These are phyloP conservation scores for Hawksworthiomyces lignivorus DNA, from an alignment of 2,329 filamentous ascomycete genomes.

Conservation along the genomic window DNA sequence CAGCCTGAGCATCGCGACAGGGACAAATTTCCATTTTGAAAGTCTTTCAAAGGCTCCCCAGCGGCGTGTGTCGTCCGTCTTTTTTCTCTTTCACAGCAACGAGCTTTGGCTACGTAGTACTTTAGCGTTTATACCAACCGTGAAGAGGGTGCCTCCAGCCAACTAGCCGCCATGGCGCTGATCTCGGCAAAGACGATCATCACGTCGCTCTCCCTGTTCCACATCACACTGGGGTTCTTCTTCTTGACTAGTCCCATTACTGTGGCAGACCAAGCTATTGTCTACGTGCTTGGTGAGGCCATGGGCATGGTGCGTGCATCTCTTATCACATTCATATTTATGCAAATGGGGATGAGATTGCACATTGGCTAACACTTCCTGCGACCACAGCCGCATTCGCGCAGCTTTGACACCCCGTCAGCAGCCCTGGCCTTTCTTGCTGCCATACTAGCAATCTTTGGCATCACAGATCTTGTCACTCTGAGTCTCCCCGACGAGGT, in stretches of 20 bases:
- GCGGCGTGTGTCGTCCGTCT: no score
- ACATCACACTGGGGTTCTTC: constrained; percentile 76
- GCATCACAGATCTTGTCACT: constrained; percentile 56
- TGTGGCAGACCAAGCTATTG: constrained; percentile 71
- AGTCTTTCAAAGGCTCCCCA: no score
- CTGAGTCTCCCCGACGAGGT: constrained; percentile 63
- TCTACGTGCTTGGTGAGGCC: constrained; percentile 74
- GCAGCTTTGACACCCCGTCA: constrained; percentile 59
- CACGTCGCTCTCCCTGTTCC: constrained; percentile 73
- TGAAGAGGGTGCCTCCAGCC: no score
- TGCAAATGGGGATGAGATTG: no score
- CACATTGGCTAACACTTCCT: neutral
- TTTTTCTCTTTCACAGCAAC: no score
- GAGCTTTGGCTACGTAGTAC: no score
- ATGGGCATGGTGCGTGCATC: constrained; percentile 62
- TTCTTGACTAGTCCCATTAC: constrained; percentile 66
- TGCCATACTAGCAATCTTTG: constrained; percentile 55
- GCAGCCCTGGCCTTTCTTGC: constrained; percentile 69
- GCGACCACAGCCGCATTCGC: constrained; percentile 50
- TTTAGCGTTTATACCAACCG: no score
- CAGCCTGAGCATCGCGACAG: no score
- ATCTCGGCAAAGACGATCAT: constrained; percentile 76
- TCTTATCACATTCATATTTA: constrained; percentile 2
- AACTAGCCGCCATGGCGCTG: constrained; percentile 66
- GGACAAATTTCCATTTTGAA: no score